phyloP scores from a whole-genome alignment of 768 basidiomycete species.

The Phanerodontia chrysosporium region DNA sequence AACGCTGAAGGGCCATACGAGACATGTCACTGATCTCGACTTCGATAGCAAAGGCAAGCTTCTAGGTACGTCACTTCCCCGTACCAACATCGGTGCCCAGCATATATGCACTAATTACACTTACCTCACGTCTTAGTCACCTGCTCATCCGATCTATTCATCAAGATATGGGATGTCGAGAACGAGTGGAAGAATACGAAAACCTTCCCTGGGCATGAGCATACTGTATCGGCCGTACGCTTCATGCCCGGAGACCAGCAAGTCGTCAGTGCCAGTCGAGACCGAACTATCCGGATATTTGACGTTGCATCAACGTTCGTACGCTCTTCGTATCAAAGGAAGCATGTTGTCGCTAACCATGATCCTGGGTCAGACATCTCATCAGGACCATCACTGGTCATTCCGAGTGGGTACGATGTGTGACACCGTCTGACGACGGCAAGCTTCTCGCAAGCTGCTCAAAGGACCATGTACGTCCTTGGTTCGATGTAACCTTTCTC shows the following conservation, averaged over 20 bases:
- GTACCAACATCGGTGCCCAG: background rate
- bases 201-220: slow-evolving; percentile 87
- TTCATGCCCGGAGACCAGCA: slow-evolving; percentile 84
- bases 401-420: slow-evolving; percentile 79
- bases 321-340: background rate
- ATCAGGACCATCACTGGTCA: slow-evolving; percentile 75
- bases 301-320: slow-evolving; percentile 83
- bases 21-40: slow-evolving; percentile 81
- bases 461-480: slow-evolving; percentile 76
- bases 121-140: slow-evolving; percentile 37
- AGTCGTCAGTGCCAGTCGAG: slow-evolving; percentile 84
- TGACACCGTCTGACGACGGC: slow-evolving; percentile 66
- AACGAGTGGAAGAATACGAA: slow-evolving; percentile 89
- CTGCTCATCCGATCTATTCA: slow-evolving; percentile 82
- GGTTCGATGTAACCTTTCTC: background rate
- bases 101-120: background rate
- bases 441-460: slow-evolving; percentile 74
- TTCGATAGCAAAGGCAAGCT: slow-evolving; percentile 84
- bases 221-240: slow-evolving; percentile 80
- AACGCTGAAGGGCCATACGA: slow-evolving; percentile 90
- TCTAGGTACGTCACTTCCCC: slow-evolving; percentile 49
- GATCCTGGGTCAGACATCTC: slow-evolving; percentile 49
- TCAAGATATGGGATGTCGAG: slow-evolving; percentile 89
- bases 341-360: slow-evolving; percentile 5
- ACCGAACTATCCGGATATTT: slow-evolving; percentile 82